Base-by-base conservation (phyloP, 768 basidiomycete species). In the Suillus weaverae region DNA sequence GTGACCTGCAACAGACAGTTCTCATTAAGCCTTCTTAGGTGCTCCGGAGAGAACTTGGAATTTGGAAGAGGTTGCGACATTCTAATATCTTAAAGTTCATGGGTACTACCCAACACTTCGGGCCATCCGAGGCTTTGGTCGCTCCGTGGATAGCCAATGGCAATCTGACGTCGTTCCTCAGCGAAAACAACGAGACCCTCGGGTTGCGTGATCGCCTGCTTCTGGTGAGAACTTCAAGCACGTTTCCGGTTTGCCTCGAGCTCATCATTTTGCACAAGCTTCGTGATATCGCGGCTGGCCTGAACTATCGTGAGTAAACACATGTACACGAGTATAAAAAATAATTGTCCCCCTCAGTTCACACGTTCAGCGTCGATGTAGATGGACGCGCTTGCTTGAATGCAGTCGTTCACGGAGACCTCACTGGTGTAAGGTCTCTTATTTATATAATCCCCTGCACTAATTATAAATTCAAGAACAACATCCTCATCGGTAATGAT, bases 401-500 rank as follows among this genome's bases (percentile, higher is more conserved):
- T 18, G 4, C 33, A 1, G 38, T 64, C 10, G 2, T 64, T 7
- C 64, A 64, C 5, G 64, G 64, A 22, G 64, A 64, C 32, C 64
- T 64, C 14, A 64, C 64, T 33, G 60, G 64, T 4, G 64, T 64
- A 61, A n/a, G 64, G 3, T 35, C 26, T 2, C 9, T 33, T 7
- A 8, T 56, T 26, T 16, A 3, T 14, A 11, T 8, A 9, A 32
- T 10, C 4, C 8, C 9, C 5, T 16, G 20, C 11, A 11, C 51
- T 53, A 53, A 53, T 18, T 16, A 18, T 43, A 22, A 33, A 20
- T 39, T 30, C n/a, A 18, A 65, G 61, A 62, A 26, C 3, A 65
- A 62, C 13, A n/a, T 62, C 16, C 75, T 83, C 22, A 77, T 83
- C 54, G 77, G 78, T 62, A 74, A 76, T 63, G 66, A 79, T 14